These are phyloP conservation scores for Coniferiporia sulphurascens DNA, from an alignment of 1,284 basidiomycete genomes.

Conservation along the genomic window DNA sequence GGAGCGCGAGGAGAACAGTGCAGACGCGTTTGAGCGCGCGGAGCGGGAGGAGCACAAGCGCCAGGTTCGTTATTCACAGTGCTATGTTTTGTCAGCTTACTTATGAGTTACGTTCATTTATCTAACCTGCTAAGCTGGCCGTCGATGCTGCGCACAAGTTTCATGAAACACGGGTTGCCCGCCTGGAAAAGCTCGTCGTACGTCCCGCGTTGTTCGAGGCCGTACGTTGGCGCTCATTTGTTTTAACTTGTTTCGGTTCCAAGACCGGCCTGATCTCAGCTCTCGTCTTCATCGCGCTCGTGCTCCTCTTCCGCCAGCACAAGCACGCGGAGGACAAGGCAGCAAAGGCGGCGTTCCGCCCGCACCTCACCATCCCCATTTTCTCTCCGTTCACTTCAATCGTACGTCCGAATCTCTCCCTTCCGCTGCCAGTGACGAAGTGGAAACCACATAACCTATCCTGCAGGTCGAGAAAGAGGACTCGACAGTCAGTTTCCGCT, in stretches of 20 bases:
- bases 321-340: not conserved
- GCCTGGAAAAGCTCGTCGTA: constrained; percentile 12
- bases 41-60: constrained; percentile 5
- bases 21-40: not conserved
- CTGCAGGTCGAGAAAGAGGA: constrained; percentile 13
- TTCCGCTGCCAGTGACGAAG: no score
- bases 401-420: constrained; percentile 1
- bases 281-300: constrained; percentile 4
- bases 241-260: not conserved
- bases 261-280: constrained; percentile 12
- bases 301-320: constrained; percentile 3
- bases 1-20: not conserved
- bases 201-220: not conserved
- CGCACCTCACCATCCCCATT: constrained; percentile 16
- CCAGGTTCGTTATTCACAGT: not conserved
- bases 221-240: not conserved
- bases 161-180: constrained; percentile 1
- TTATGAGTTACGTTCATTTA: not conserved
- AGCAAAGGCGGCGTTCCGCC: constrained; percentile 9
- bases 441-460: no score
- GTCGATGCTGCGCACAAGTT: not conserved
- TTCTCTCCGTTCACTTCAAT: constrained; percentile 18
- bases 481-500: constrained; percentile 12
- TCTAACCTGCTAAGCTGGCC: not conserved
- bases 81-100: not conserved